Conservation (phyloP, 2,329 filamentous ascomycete species). For the Amauroascus verrucosus region DNA sequence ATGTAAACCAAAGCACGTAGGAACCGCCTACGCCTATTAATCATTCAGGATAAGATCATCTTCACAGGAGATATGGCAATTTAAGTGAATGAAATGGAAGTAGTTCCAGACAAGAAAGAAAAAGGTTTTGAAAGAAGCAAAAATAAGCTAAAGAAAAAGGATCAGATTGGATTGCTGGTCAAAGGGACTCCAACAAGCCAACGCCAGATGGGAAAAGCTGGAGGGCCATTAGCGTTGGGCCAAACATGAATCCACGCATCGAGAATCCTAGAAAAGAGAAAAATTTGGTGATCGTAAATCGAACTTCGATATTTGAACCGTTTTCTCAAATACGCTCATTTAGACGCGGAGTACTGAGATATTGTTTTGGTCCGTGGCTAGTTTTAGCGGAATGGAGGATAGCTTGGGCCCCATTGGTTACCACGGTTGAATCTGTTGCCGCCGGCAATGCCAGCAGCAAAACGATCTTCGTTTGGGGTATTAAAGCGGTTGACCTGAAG, state of each 20-base stretch:
- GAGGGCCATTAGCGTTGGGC: slow-evolving; percentile 16
- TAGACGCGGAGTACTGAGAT: slow-evolving; percentile 3
- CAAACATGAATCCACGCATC: slow-evolving; percentile 19
- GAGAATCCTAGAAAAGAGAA: slow-evolving; percentile 21
- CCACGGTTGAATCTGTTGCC: slow-evolving; percentile 31
- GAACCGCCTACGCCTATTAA: slow-evolving; percentile 20
- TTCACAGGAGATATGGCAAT: slow-evolving; percentile 23
- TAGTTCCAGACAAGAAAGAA: slow-evolving; percentile 16
- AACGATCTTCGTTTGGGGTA: slow-evolving; percentile 40
- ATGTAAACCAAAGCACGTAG: slow-evolving; percentile 24
- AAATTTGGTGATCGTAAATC: slow-evolving; percentile 19
- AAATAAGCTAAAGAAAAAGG: slow-evolving; percentile 19
- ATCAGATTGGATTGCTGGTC: slow-evolving; percentile 18
- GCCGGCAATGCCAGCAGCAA: slow-evolving; percentile 15
- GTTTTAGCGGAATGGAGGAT: slow-evolving; percentile 30
- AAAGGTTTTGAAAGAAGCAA: slow-evolving; percentile 16
- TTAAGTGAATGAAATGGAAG: slow-evolving; percentile 23
- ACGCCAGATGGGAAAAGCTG: slow-evolving; percentile 20
- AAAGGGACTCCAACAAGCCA: slow-evolving; percentile 19
- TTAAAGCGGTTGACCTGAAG: slow-evolving; percentile 52
- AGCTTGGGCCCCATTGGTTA: slow-evolving; percentile 29
- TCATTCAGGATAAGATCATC: slow-evolving; percentile 20
- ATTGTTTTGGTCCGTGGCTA: neutral
- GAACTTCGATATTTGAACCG: slow-evolving; percentile 14
- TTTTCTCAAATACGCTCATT: slow-evolving; percentile 3